phyloP scores from a whole-genome alignment of 2,329 filamentous ascomycete species.

The Aureobasidium lini region DNA sequence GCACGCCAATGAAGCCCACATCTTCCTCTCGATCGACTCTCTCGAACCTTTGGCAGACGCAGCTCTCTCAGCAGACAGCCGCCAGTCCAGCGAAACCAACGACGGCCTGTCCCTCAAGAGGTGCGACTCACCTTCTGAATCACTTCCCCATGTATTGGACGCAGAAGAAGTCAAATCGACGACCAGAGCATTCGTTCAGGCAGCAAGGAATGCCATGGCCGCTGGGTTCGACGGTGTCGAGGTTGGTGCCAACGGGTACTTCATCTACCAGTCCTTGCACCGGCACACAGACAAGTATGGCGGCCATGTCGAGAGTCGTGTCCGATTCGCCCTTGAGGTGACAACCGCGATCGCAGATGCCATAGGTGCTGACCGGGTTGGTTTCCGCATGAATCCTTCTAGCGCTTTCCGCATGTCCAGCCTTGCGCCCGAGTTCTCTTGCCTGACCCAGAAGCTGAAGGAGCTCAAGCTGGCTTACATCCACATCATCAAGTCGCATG shows the following conservation, averaged over 20 bases:
- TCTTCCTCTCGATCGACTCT: constrained; percentile 56
- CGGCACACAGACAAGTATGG: constrained; percentile 43
- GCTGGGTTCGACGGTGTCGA: constrained; percentile 58
- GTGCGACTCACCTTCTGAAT: constrained; percentile 20
- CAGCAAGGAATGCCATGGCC: constrained; percentile 38
- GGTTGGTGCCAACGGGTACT: constrained; percentile 43
- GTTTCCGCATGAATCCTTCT: constrained; percentile 55
- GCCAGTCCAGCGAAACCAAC: constrained; percentile 24
- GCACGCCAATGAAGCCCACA: constrained; percentile 53
- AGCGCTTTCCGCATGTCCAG: constrained; percentile 52
- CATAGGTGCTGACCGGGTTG: constrained; percentile 46
- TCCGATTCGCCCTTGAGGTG: constrained; percentile 46
- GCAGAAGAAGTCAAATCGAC: constrained; percentile 31
- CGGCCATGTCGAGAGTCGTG: constrained; percentile 42
- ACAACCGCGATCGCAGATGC: constrained; percentile 43
- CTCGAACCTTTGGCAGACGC: constrained; percentile 49
- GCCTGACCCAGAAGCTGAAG: constrained; percentile 47
- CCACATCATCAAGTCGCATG: constrained; percentile 53
- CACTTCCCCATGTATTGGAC: constrained; percentile 25
- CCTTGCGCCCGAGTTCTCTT: constrained; percentile 54
- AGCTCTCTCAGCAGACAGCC: constrained; percentile 23
- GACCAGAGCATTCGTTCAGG: constrained; percentile 32
- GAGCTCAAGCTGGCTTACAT: constrained; percentile 49
- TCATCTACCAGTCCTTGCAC: constrained; percentile 59
- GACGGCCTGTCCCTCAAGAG: background rate